Evolutionary conservation across 2,329 filamentous ascomycete species (phyloP), one percentile per base, ranked within the genome.

Genomic region (Beauveria brongniartii): DNA sequence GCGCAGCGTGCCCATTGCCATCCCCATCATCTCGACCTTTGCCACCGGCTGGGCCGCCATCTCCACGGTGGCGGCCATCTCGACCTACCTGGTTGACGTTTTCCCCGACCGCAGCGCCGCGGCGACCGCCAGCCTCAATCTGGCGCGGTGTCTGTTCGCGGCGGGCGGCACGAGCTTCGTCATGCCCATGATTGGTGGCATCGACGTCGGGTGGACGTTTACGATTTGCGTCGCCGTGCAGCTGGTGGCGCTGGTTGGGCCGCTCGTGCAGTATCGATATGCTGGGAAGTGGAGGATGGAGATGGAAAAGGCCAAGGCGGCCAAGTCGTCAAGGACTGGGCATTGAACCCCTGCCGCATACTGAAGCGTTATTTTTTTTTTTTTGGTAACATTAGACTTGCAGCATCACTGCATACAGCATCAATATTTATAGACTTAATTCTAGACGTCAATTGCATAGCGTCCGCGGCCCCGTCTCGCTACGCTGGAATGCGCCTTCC

Each of bases 71-170:
- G 78, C 75, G 1, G 66, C 78, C 1, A 72, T 81, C 34, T 79
- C 75, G 69, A 83, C 81, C 0, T 82, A 81, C 61, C 71, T 83
- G 0, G 76, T 83, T 3, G 82, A 85, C 64, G 69, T 83, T 0
- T 84, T 80, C 62, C 74, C 76, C 0, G 75, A 77, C 14, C 70
- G 71, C 10, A 79, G 78, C 61, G 81, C 81, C 0, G 77, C 78
- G 0, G 81, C 81, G 0, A 82, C 74, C 50, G 82, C 82, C 0
- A 79, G 77, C 50, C 66, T 83, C 26, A 84, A 84, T 63, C 71
- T 84, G 3, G 77, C 78, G 0, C 68, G 81, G 43, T 84, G 81
- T 63, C 64, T 82, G 2, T 73, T 81, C 37, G 81, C 77, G 0
- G 82, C 81, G 0, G 80, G 75, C 0, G 79, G 78, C 0, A 82